Evolutionary conservation across 2,329 filamentous ascomycete genomes (phyloP), one percentile per base, ranked within the genome.

Genomic region (Nemania sp.): DNA sequence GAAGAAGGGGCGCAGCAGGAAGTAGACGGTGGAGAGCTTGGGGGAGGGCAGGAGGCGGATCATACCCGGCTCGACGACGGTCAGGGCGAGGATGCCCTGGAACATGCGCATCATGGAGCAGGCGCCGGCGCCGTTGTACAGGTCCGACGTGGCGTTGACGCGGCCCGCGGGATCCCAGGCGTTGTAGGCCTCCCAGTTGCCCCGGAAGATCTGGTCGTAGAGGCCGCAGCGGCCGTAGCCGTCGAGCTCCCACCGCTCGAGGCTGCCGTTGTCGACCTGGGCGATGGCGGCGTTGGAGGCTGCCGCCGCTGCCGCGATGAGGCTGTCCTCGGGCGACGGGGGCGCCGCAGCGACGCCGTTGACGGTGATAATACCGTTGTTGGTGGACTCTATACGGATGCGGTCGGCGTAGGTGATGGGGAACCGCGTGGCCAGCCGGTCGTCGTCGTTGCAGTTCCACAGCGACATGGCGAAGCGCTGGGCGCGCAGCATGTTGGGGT

Each of bases 221-320:
- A 82, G 82, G 25, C 82, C 82, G n/a, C 77, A 78, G 15, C 82
- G 82, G 18, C 84, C 80, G 66, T 90, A 91, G 5, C 88, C 88
- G 61, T 85, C 81, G 34, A 83, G 81, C 67, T 91, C 88, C 88
- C 89, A 91, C 12, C 88, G 82, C 73, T 91, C 88, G 1, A 90
- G 77, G 18, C 86, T 89, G 45, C 89, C 88, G 53, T 89, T 88
- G 70, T 91, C 88, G 2, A 89, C 80, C 72, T 91, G 88, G 2
- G 88, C 87, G 39, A 89, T 84, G 57, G 84, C 75, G 29, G 80
- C 79, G 0, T 80, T 79, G 5, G 81, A 81, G 3, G 75, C 67
- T 1, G 72, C 69, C 15, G 70, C 68, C 1, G 71, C 71, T 3
- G 72, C 70, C 0, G 71, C 71, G 46, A 72, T 72, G 34, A 72